Evolutionary conservation across 73 alveolate genomes (phyloP), one percentile per base, ranked within the genome.

Genomic region (Paramecium sexaurelia): DNA sequence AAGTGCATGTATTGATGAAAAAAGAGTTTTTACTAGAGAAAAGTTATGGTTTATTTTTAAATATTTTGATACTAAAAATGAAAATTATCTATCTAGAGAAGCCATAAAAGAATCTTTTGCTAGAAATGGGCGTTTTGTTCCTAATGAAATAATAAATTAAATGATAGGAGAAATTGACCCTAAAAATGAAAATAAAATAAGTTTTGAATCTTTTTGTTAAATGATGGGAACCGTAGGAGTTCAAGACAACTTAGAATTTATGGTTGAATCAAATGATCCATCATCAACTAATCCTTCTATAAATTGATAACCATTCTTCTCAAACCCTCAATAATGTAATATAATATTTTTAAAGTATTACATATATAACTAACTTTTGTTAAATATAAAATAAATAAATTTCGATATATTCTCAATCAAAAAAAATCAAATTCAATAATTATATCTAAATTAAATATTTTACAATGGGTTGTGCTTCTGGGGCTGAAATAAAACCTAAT

Each of bases 31-130:
- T 27, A 57, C 82, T 20, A 47, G 9, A 47, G 67, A 47, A 17
- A 47, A 47, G 67, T 87, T 95, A 37, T 43, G 92, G 87, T 91
- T 92, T 15, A 87, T 95, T 55, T 95, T 95, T 93, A 87, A 92
- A 17, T 51, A 67, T 43, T 92, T 92, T 41, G 96, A 92, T 37
- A 68, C 85, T 11, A 20, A 91, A 55, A 75, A 82, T 27, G 91
- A 51, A 15, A 93, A 93, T 33, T 39, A 41, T 22, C 55, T 92
- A 15, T 39, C 95, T 9, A 89, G 45, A 26, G 39, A 40, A n/a
- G 96, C 88, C 11, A 47, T 92, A 43, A 89, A 73, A 47, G 94
- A 92, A 69, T 37, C 91, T 22, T 47, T 92, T 32, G 85, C 57
- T 11, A 55, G 87, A 47, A 56, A 89, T 26, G 94, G 94, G 15